Evolutionary conservation across 2,329 filamentous ascomycete species (phyloP), one percentile per base, ranked within the genome.

Genomic region (Fusarium brevicatenulatum): DNA sequence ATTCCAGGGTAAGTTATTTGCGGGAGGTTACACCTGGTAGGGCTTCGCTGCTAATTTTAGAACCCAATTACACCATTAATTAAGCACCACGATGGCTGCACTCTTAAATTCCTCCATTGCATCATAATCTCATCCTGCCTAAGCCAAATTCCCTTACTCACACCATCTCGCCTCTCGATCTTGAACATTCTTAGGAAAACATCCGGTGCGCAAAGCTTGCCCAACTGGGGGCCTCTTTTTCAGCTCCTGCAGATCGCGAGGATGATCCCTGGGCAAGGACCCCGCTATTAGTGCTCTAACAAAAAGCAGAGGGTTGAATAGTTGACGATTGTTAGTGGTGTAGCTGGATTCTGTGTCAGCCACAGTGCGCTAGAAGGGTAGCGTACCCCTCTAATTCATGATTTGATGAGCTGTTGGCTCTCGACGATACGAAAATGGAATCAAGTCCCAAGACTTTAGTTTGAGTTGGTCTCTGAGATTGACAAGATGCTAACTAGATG

Each of bases 181-280:
- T 37, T 67, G 23, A 18, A 34, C 28, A 25, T 18, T 36, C 9
- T 52, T 63, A 30, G 66, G 34, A 52, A 57, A 52, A 37, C 15
- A 39, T 52, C 44, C 57, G 36, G n/a, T 18, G 21, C 55, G 64
- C 64, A 63, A 39, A 50, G 66, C 42, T 50, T 68, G 50, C 64
- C 64, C 39, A 68, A 63, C 25, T 54, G 28, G 55, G 50, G 57
- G 54, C 34, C 23, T 44, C 23, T 46, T 28, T 34, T 73, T 73
- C 70, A 73, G 70, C 70, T 73, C 8, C 28, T 13, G 70, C 47
- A 56, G 70, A 71, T 71, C 62, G 34, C 37, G 32, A 42, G 47
- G 44, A 16, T 37, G 30, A 70, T 53, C 70, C 69, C 44, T 66
- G 70, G 23, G 13, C 40, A 19, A 16, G 19, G 13, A 16, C 19